A percentile compares a stretch with the other conserved stretches of the same genome.
phyloP scores from a whole-genome alignment of 2,329 filamentous ascomycete genomes.

The Arthrobotrys pseudoclavata region DNA sequence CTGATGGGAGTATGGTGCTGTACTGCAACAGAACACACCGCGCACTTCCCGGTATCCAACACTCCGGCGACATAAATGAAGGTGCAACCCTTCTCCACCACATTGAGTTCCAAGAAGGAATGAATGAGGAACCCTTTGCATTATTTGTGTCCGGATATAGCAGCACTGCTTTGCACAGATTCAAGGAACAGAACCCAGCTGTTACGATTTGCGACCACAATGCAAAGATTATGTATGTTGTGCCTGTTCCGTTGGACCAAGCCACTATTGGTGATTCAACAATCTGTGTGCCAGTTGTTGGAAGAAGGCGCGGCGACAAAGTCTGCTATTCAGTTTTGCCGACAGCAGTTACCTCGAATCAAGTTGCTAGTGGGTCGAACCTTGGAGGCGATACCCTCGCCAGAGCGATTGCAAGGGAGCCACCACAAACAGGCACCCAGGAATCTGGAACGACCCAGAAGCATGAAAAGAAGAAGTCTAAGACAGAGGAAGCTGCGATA shows the following conservation, averaged over 20 bases:
- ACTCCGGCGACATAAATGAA: conserved; percentile 62
- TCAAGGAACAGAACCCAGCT: conserved; percentile 50
- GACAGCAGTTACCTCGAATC: conserved; percentile 61
- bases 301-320: conserved; percentile 61
- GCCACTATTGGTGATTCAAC: conserved; percentile 63
- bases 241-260: conserved; percentile 63
- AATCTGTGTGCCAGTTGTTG: conserved; percentile 62
- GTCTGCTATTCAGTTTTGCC: conserved; percentile 63
- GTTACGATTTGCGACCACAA: conserved; percentile 47
- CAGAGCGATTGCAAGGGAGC: conserved; percentile 55
- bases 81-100: conserved; percentile 61
- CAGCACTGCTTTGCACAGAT: conserved; percentile 37
- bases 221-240: conserved; percentile 62
- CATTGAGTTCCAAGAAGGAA: conserved; percentile 53
- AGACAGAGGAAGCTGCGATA: neutral
- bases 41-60: conserved; percentile 61
- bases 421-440: conserved; percentile 42
- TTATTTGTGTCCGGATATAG: conserved; percentile 63
- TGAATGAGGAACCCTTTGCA: conserved; percentile 59
- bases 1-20: conserved; percentile 60
- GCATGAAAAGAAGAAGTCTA: conserved; percentile 48
- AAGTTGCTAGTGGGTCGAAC: conserved; percentile 59
- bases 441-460: conserved; percentile 39
- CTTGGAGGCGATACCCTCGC: conserved; percentile 50
- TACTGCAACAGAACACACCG: conserved; percentile 52